Percentiles rank a stretch among this genome's conserved stretches.
phyloP scores from a whole-genome alignment of 257 asterid species.

The Penstemon barbatus region DNA sequence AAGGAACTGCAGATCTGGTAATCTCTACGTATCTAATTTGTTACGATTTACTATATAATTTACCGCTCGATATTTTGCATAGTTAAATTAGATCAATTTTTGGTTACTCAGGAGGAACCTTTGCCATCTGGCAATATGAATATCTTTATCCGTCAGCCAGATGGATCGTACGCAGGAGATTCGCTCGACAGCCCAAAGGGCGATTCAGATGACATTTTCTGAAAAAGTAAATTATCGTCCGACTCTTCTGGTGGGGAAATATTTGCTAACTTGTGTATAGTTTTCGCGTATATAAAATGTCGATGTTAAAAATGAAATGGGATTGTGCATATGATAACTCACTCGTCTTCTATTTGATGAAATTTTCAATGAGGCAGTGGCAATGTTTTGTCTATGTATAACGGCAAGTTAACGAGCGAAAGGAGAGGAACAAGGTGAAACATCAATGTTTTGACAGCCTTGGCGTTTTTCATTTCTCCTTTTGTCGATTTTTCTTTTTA shows the following conservation, averaged over 20 bases:
- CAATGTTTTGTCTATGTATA: too few species aligned
- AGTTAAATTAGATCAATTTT: background rate
- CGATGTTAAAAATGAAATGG: conserved; percentile 29
- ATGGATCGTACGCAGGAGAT: conserved; percentile 83
- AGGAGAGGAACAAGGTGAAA: too few species aligned
- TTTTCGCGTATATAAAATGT: conserved; percentile 34
- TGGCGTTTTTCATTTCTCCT: too few species aligned
- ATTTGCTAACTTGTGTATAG: conserved; percentile 44
- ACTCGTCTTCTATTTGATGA: too few species aligned
- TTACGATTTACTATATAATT: too few species aligned
- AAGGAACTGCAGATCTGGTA: conserved; percentile 45
- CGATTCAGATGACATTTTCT: conserved; percentile 40
- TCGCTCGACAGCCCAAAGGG: conserved; percentile 75
- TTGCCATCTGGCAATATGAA: conserved; percentile 71
- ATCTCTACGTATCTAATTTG: too few species aligned
- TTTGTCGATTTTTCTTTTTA: background rate
- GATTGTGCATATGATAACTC: conserved; percentile 31
- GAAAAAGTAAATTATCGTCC: conserved; percentile 28
- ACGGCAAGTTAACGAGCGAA: too few species aligned
- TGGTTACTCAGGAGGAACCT: conserved; percentile 62
- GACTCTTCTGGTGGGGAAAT: conserved; percentile 28
- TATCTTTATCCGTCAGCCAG: conserved; percentile 71
- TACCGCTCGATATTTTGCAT: too few species aligned
- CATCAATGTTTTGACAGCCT: too few species aligned
- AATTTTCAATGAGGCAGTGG: too few species aligned